Evolutionary conservation across 352 stramenopile species (phyloP).

Genomic region (Globisporangium parvum): DNA sequence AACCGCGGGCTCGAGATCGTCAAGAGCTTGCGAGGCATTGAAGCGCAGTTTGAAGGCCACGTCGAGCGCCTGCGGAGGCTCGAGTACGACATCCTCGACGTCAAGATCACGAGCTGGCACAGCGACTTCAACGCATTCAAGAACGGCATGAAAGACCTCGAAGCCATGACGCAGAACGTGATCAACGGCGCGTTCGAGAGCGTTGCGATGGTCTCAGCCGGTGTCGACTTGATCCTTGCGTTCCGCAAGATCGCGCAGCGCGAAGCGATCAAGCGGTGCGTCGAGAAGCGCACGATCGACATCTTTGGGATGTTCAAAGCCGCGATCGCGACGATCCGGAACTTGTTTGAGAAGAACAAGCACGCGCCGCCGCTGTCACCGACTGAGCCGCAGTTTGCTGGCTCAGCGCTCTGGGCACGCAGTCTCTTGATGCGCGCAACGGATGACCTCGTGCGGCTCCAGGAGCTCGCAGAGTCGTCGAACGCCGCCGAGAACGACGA

Average conservation of each 20-base stretch:
- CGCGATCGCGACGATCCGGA: conserved; percentile 68
- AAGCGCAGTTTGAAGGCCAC: conserved; percentile 90
- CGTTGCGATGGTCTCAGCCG: conserved; percentile 81
- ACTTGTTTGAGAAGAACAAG: conserved; percentile 92
- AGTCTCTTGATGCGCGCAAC: conserved; percentile 77
- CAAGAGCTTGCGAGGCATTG: conserved; percentile 90
- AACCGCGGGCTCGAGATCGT: conserved; percentile 90
- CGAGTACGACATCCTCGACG: conserved; percentile 93
- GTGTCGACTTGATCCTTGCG: conserved; percentile 89
- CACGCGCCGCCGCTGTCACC: conserved; percentile 70
- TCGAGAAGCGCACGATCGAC: conserved; percentile 93
- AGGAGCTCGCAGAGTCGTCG: conserved; percentile 63
- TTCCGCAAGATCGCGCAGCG: conserved; percentile 92
- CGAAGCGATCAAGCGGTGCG: conserved; percentile 89
- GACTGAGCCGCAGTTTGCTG: conserved; percentile 91
- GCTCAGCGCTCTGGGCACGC: conserved; percentile 89
- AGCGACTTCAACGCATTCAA: conserved; percentile 95
- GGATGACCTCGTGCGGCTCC: conserved; percentile 66
- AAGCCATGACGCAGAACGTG: conserved; percentile 95
- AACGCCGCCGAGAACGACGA: conserved; percentile 78
- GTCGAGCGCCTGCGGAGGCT: conserved; percentile 85
- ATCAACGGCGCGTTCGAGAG: conserved; percentile 94
- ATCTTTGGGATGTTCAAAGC: conserved; percentile 89
- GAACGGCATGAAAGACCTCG: conserved; percentile 94
- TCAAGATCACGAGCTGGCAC: conserved; percentile 94